Percentiles rank a stretch among this genome's conserved stretches.
These are phyloP conservation scores for Sesbania bispinosa DNA, from an alignment of 306 rosid species.

Conservation along the genomic window DNA sequence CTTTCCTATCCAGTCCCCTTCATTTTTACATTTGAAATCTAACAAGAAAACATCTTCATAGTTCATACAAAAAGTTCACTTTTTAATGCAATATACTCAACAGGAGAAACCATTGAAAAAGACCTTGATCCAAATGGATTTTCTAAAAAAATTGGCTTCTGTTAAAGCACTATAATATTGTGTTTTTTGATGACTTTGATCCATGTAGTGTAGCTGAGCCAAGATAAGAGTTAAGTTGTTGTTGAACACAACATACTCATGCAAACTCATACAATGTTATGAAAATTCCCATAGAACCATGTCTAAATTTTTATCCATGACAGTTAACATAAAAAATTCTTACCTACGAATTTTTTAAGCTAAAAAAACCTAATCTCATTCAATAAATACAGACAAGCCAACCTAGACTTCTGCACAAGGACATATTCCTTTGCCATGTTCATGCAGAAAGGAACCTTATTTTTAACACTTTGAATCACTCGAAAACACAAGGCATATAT, in stretches of 20 bases:
- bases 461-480: not conserved
- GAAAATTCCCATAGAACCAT: not conserved
- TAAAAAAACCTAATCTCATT: not conserved
- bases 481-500: not conserved
- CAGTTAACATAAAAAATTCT: not conserved
- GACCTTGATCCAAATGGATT: not conserved
- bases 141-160: not conserved
- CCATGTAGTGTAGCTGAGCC: too few species aligned
- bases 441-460: not conserved
- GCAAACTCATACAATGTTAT: too few species aligned
- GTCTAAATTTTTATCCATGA: not conserved
- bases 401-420: not conserved
- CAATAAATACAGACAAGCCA: not conserved
- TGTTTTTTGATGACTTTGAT: not conserved
- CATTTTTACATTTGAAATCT: not conserved
- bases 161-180: not conserved
- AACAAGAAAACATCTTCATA: not conserved
- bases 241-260: too few species aligned
- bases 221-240: too few species aligned
- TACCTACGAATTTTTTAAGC: not conserved
- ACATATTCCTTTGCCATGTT: not conserved
- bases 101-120: not conserved
- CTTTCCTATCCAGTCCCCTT: not conserved
- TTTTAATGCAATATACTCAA: not conserved
- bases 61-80: not conserved